Evolutionary conservation across 1,139 yeast species (phyloP), one percentile per base, ranked within the genome.

Genomic region (Hyphopichia wangnamkhiaoensis): DNA sequence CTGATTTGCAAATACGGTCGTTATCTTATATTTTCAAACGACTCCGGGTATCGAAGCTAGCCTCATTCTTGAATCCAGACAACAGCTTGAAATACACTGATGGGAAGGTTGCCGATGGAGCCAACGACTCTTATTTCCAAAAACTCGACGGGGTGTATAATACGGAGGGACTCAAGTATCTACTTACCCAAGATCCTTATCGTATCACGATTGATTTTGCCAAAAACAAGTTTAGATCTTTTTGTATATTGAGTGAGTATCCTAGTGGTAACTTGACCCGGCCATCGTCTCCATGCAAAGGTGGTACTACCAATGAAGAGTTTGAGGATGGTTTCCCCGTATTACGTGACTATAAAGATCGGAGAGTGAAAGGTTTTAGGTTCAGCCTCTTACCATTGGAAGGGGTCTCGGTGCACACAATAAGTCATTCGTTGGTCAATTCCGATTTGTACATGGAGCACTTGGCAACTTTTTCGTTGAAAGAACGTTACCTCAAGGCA

Each of bases 161-260:
- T 54, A 57, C 71, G 33, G 41, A 51, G 1, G 68, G 59, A 33
- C 79, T 83, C 49, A 67, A 68, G 35, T 49, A 55, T n/a, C 48
- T 62, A 4, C 45, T 83, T 35, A 41, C 67, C 14, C 50, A 59
- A 19, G 86, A 82, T 56, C 82, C 80, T 41, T 80, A 81, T 52
- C 65, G 88, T 26, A 78, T 83, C 16, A 63, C 82, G 41, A 72
- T 80, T 23, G 90, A 83, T 54, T 83, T 80, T 71, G 57, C 67
- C 33, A 82, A 81, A 53, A 83, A 83, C 61, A 77, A 79, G 56
- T 83, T 82, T 53, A 65, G 91, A 37, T 66, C 85, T 1, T 56
- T 74, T 50, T 74, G 85, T 50, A 69, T 83, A 5, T 56, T 83
- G 23, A 62, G 79, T 5, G 79, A 64, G 18, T 46, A 46, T 4